Conservation (phyloP, 768 basidiomycete genomes). For the Roridomyces roridus region DNA sequence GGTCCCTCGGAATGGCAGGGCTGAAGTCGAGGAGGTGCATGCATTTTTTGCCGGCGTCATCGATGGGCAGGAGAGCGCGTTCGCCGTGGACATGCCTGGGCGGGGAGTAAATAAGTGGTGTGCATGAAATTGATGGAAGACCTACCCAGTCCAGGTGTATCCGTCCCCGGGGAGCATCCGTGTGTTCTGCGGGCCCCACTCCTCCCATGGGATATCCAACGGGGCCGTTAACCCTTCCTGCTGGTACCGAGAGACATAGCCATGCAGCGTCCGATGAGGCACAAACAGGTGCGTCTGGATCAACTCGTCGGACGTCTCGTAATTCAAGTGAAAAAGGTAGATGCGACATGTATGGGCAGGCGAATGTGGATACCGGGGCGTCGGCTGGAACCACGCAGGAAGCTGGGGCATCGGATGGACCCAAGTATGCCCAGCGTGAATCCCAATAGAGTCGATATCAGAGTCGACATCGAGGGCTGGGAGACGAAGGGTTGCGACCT, state of each 20-base stretch:
- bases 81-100: no score
- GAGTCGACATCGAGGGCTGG: neutral
- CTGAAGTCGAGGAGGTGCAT: no score
- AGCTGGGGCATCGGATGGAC: neutral
- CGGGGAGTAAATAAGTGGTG: no score
- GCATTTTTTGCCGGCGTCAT: no score
- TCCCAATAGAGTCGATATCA: neutral
- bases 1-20: no score
- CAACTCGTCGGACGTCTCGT: neutral
- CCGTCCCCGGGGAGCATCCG: constrained; percentile 11
- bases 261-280: constrained; percentile 13
- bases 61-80: no score
- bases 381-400: no score
- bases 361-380: neutral
- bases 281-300: neutral
- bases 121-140: no score
- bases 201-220: constrained; percentile 10
- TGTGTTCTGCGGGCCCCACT: constrained; percentile 19
- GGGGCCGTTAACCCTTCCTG: neutral
- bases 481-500: constrained; percentile 2
- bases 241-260: neutral
- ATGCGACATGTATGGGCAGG: constrained; percentile 9
- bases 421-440: constrained; percentile 16
- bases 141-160: constrained; percentile 14
- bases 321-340: constrained; percentile 10